Evolutionary conservation across 2,329 filamentous ascomycete genomes (phyloP), one percentile per base, ranked within the genome.

Genomic region (Paraconiothyrium brasiliense): DNA sequence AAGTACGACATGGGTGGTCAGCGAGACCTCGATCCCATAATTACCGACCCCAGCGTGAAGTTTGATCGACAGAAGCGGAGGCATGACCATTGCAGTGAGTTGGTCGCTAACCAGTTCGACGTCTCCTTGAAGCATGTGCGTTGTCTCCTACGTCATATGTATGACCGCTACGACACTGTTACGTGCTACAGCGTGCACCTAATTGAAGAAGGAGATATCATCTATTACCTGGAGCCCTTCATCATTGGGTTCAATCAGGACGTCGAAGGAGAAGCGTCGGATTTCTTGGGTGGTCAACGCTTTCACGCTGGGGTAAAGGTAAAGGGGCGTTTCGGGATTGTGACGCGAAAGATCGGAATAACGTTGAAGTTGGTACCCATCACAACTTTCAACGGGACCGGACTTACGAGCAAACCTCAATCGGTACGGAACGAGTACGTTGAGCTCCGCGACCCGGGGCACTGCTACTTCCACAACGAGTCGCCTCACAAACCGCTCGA

Each of bases 281-380:
- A 39, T 27, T 9, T 13, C 1, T 22, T 61, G 6, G 62, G 60
- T 14, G 54, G 60, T 4, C 1, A 2, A 20, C 50, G 39, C 13
- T 58, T 39, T 32, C 32, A 54, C 13, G 54, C 49, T 1, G 16
- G 24, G 2, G 51, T 62, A 8, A 35, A 66, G 24, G 16, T 55
- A 2, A 69, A 69, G 35, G 58, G 62, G 4, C 34, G 67, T 14
- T 65, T 63, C n/a, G 61, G 37, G 1, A 62, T 69, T 30, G 59
- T 69, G 1, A 34, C 66, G 0, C 44, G 34, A 4, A 60, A 49
- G 27, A 57, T 43, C 34, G 34, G 14, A 9, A n/a, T 60, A 27
- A 22, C 47, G 13, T 6, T 63, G 9, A 55, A 62, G 43, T 57
- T 67, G 16, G 55, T 57, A 16, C 46, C 59, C 9, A 50, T 61